These are phyloP conservation scores for Lumnitzera littorea DNA, from an alignment of 345 rosid species.

Conservation along the genomic window DNA sequence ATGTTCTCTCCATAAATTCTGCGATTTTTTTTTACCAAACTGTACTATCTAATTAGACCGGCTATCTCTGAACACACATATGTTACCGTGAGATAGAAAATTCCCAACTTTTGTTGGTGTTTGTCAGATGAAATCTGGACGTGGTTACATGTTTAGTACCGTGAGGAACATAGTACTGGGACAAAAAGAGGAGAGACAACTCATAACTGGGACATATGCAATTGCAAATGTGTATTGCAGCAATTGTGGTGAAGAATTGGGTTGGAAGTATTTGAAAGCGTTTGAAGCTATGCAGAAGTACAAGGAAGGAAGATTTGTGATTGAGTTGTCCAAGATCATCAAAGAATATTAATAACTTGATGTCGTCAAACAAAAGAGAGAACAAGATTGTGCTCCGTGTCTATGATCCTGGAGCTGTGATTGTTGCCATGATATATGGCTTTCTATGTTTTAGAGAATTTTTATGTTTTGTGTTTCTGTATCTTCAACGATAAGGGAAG, in stretches of 20 bases:
- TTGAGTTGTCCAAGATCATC: constrained; percentile 63
- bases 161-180: constrained; percentile 62
- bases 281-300: constrained; percentile 60
- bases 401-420: too few relatives aligned
- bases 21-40: too few relatives aligned
- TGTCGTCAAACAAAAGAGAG: too few relatives aligned
- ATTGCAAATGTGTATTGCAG: constrained; percentile 61
- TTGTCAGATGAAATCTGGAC: constrained; percentile 57
- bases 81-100: too few relatives aligned
- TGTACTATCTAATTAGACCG: too few relatives aligned
- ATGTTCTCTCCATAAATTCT: too few relatives aligned
- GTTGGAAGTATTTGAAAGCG: constrained; percentile 85
- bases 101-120: background rate
- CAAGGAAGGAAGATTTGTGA: constrained; percentile 75
- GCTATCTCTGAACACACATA: too few relatives aligned
- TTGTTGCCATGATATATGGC: too few relatives aligned
- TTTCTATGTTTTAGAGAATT: too few relatives aligned
- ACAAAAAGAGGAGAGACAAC: constrained; percentile 51
- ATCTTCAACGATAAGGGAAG: too few relatives aligned
- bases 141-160: constrained; percentile 66
- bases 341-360: constrained; percentile 51
- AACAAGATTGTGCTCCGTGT: too few relatives aligned
- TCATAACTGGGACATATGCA: constrained; percentile 58
- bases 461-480: too few relatives aligned
- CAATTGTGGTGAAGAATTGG: constrained; percentile 57